These are phyloP conservation scores for Tetrahymena borealis DNA, from an alignment of 73 alveolate genomes.

Conservation along the genomic window DNA sequence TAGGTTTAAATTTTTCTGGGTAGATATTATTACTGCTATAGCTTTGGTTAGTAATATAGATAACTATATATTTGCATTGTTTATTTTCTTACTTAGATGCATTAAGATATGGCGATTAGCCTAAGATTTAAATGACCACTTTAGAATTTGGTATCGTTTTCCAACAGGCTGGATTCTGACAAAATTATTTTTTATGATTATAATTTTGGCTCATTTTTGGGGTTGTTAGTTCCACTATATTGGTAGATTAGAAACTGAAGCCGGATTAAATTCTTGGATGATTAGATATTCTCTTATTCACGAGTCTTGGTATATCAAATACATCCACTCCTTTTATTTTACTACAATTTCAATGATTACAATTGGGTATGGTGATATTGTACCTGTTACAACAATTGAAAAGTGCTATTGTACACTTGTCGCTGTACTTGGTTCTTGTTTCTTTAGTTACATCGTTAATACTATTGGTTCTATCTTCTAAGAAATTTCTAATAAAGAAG, in stretches of 20 bases:
- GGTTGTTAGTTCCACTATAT: neutral
- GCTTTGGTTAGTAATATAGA: neutral
- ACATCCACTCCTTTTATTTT: constrained; percentile 63
- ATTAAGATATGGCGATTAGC: neutral
- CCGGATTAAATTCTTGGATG: neutral
- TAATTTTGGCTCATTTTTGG: neutral
- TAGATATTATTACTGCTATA: neutral
- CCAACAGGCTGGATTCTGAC: neutral
- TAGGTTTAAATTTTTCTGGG: neutral
- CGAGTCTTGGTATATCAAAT: neutral
- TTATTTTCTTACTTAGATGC: neutral
- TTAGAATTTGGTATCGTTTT: constrained; percentile 1
- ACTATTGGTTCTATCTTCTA: constrained; percentile 66
- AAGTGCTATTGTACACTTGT: constrained; percentile 58
- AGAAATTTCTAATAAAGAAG: constrained; percentile 50
- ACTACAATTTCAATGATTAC: constrained; percentile 81
- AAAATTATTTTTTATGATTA: neutral
- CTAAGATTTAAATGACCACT: neutral
- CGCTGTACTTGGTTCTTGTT: constrained; percentile 73
- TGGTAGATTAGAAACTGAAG: neutral
- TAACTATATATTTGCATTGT: neutral
- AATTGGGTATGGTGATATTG: constrained; percentile 89
- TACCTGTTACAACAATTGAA: constrained; percentile 69
- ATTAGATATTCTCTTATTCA: neutral
- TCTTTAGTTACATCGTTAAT: constrained; percentile 78